These are phyloP conservation scores for Suhomyces kunorum DNA, from an alignment of 1,139 yeast species.

Conservation along the genomic window DNA sequence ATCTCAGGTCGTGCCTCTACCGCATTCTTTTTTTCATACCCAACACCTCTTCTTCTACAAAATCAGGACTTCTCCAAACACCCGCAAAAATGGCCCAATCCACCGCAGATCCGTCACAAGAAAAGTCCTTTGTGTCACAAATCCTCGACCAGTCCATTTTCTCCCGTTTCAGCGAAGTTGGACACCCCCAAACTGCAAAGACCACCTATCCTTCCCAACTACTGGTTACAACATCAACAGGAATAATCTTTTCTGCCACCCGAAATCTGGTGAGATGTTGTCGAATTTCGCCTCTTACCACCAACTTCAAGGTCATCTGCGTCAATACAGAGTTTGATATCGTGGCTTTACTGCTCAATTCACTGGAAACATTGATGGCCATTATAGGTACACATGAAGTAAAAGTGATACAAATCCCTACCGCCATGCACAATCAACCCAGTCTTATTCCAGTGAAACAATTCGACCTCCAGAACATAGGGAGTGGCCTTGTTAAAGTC, in stretches of 20 bases:
- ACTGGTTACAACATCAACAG: conserved; percentile 23
- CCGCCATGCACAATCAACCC: neutral
- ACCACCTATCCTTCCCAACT: conserved; percentile 5
- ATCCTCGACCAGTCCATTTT: conserved; percentile 12
- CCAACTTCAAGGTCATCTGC: conserved; percentile 25
- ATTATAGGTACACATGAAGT: conserved; percentile 31
- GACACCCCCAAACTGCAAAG: neutral
- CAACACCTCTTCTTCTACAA: neutral
- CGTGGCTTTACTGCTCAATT: conserved; percentile 28
- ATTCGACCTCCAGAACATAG: conserved; percentile 21
- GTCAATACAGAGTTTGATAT: conserved; percentile 21
- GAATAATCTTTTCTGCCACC: conserved; percentile 33
- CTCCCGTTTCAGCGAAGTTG: neutral
- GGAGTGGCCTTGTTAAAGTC: conserved; percentile 26
- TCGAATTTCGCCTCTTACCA: conserved; percentile 23
- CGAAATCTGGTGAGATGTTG: conserved; percentile 34
- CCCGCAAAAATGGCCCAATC: neutral
- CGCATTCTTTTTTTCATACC: neutral
- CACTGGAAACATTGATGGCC: conserved; percentile 36
- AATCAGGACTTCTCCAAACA: neutral
- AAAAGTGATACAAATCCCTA: conserved; percentile 30
- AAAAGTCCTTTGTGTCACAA: conserved; percentile 7
- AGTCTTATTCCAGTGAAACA: conserved; percentile 17
- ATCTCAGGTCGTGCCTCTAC: neutral
- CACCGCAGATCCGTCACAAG: neutral